phyloP scores from a whole-genome alignment of 352 stramenopile species.

The Bremia lactucae region DNA sequence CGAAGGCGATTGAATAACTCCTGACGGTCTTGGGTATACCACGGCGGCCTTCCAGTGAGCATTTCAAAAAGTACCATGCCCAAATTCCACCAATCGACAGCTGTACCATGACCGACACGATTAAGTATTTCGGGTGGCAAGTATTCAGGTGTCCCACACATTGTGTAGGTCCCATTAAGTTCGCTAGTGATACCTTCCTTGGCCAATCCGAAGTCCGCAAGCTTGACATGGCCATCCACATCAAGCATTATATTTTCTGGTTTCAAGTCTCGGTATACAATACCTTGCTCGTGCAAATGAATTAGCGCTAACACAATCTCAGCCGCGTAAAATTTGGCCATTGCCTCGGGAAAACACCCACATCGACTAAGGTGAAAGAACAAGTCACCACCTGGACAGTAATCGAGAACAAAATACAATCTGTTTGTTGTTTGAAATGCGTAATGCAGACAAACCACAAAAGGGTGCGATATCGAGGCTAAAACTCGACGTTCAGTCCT shows the following conservation, averaged over 20 bases:
- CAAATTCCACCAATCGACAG: conserved; percentile 82
- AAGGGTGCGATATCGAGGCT: conserved; percentile 71
- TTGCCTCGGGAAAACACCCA: conserved; percentile 68
- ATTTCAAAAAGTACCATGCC: conserved; percentile 81
- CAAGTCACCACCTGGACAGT: conserved; percentile 74
- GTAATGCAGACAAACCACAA: conserved; percentile 84
- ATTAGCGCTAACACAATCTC: conserved; percentile 81
- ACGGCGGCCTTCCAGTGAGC: conserved; percentile 61
- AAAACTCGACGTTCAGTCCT: conserved; percentile 76
- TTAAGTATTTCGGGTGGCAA: conserved; percentile 77
- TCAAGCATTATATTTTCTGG: conserved; percentile 84
- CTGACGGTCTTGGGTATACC: conserved; percentile 74
- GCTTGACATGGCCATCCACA: conserved; percentile 71
- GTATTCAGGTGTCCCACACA: conserved; percentile 84
- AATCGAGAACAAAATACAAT: conserved; percentile 82
- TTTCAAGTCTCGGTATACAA: conserved; percentile 79
- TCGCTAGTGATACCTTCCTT: conserved; percentile 68
- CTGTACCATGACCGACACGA: conserved; percentile 58
- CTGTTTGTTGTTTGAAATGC: conserved; percentile 82
- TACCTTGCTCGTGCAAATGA: conserved; percentile 76
- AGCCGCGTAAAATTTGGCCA: conserved; percentile 77
- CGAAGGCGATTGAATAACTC: conserved; percentile 62
- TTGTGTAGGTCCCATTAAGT: conserved; percentile 68
- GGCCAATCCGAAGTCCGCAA: conserved; percentile 73
- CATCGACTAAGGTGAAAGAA: conserved; percentile 74